Evolutionary conservation across 352 stramenopile species (phyloP), one percentile per base, ranked within the genome.

Genomic region (Phytophthora lateralis): DNA sequence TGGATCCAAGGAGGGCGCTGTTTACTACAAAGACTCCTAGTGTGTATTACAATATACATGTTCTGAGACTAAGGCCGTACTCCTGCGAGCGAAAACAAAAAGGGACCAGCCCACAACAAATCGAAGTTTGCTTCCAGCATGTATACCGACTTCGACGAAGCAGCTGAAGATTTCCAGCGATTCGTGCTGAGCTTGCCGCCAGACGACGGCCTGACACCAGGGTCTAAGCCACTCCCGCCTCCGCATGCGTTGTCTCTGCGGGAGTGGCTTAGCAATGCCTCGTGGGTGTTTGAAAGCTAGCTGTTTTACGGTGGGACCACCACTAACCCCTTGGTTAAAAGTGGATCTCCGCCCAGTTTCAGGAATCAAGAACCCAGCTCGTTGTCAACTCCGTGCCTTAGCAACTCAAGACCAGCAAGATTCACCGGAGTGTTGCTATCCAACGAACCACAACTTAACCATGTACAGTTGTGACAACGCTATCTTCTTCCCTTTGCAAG

Each of bases 241-340:
- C 20, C 62, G 42, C 51, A 76, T 60, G 0, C 68, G 18, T 72
- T 91, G 18, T 83, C 73, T 30, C 60, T 94, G n/a, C 81, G 85
- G 44, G 82, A 94, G 53, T 94, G 85, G 85, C 55, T 92, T 12
- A 89, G 73, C 52, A 90, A 87, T 38, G 80, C 79, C 1, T 81
- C 74, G 2, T 81, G 85, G 21, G 71, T 92, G 14, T 89, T 88
- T 65, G 82, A 94, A 90, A 52, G 88, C 82, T 8, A 73, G 69
- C 27, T 74, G 67, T 12, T 83, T 89, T 47, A 82, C 77, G 1
- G 71, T 65, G 77, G 5, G 76, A 86, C 43, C 54, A 82, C 44
- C 68, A 79, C 43, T 85, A 63, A 78, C 8, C 11, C 15, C 6
- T 11, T 4, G 8, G 15, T 45, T 7, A 14, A 26, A 26, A 45